A percentile compares a stretch with the other conserved stretches of the same genome.
These are phyloP conservation scores for Heteromeles arbutifolia DNA, from an alignment of 306 rosid species.

Conservation along the genomic window DNA sequence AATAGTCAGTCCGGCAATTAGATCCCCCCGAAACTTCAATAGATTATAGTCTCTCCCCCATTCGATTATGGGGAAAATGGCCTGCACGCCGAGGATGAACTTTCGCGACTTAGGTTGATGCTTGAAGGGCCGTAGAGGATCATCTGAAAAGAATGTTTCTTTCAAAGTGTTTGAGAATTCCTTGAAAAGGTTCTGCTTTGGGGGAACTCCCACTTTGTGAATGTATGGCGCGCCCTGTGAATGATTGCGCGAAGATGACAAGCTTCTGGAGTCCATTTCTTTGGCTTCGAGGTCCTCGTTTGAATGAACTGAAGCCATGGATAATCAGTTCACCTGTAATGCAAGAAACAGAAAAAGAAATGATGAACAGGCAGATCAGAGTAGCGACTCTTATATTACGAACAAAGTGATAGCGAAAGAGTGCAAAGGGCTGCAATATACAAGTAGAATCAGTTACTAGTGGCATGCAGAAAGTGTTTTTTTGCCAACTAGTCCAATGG, in stretches of 20 bases:
- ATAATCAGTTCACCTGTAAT: slow-evolving; percentile 30
- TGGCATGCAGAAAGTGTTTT: slow-evolving; percentile 16
- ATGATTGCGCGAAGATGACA: slow-evolving; percentile 30
- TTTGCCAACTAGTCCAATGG: slow-evolving; percentile 6
- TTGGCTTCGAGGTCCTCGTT: slow-evolving; percentile 28
- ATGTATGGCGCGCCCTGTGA: slow-evolving; percentile 24
- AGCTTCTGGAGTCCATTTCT: slow-evolving; percentile 34
- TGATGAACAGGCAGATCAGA: not conserved
- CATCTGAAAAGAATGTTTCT: slow-evolving; percentile 85
- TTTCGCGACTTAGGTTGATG: slow-evolving; percentile 62
- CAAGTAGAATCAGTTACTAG: slow-evolving; percentile 4
- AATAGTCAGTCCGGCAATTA: slow-evolving; percentile 84
- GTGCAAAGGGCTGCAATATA: slow-evolving; percentile 7
- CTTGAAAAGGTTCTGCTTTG: slow-evolving; percentile 62
- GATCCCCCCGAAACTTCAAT: slow-evolving; percentile 67
- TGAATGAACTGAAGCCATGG: slow-evolving; percentile 39
- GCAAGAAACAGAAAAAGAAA: slow-evolving; percentile 10
- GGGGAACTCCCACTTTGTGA: slow-evolving; percentile 80
- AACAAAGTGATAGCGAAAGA: not conserved
- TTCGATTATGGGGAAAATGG: slow-evolving; percentile 66
- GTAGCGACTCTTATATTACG: not conserved
- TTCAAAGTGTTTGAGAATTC: slow-evolving; percentile 59
- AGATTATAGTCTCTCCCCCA: slow-evolving; percentile 74
- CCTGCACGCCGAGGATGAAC: slow-evolving; percentile 62
- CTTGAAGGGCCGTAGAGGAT: slow-evolving; percentile 79